Base-by-base conservation (phyloP, 1,139 yeast genomes). In the Scheffersomyces titani region DNA sequence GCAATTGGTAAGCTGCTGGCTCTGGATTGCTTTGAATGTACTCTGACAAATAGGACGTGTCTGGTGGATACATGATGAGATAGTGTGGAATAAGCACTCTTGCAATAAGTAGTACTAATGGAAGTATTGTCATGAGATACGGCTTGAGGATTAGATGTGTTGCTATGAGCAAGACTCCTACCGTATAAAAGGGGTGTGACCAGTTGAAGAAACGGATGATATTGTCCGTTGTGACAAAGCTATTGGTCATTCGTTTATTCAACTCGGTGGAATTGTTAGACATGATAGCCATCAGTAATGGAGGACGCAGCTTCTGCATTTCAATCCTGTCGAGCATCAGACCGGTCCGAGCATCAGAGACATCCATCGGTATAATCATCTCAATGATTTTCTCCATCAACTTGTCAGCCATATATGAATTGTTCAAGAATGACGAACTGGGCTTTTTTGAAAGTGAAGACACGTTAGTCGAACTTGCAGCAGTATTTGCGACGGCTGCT, bases 11-110 rank as follows among this genome's bases (percentile, higher is more conserved):
- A 7, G 72, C 74, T 1, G 88, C 80, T 3, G 90, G 87, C 0
- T 78, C 69, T 5, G 88, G 88, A 65, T 86, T 85, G 6, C 62
- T 59, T 18, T 71, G 77, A 18, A 75, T 48, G 61, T 65, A 52
- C 16, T 59, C 63, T 13, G 65, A 61, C 36, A 70, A 62, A 19
- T 65, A 49, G 0, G 75, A 65, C 4, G 64, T 57, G 56, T 78
- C 82, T 0, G 81, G 80, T 19, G 80, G 72, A 61, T 77, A 74
- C 16, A 72, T 71, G 36, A 79, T 70, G 54, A 86, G 65, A 65
- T 88, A 92, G 53, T 89, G 88, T 0, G 97, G 97, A 0, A 88
- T 79, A 78, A 92, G 81, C 0, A 88, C 78, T 24, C 82, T 82
- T 54, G 81, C 78, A 47, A 88, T 66, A 5, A 89, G 59, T 54